Conservation (phyloP, 805 yeast genomes). For the Lipomyces sp. region DNA sequence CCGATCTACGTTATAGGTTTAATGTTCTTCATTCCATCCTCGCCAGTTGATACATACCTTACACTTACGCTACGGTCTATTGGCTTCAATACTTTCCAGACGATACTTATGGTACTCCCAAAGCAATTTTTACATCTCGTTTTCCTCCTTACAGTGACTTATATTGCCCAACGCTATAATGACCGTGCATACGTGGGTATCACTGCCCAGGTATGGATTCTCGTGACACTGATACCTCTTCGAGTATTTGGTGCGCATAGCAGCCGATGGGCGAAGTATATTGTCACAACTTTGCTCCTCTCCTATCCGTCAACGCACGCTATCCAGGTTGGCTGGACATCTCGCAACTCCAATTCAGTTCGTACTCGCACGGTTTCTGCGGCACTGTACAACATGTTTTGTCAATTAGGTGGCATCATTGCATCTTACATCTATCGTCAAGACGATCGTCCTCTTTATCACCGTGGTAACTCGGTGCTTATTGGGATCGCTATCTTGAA, state of each 20-base stretch:
- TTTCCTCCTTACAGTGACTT: conserved; percentile 39
- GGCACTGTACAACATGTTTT: conserved; percentile 66
- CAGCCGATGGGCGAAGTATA: conserved; percentile 37
- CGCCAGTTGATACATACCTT: conserved; percentile 52
- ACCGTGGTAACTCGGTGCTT: conserved; percentile 56
- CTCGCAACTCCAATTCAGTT: conserved; percentile 65
- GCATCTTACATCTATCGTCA: conserved; percentile 61
- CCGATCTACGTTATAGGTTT: conserved; percentile 60
- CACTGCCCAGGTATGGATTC: conserved; percentile 28
- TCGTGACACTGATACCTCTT: conserved; percentile 40
- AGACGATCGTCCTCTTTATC: conserved; percentile 64
- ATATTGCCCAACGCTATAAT: conserved; percentile 17
- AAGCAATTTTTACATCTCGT: conserved; percentile 42
- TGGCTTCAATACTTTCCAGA: conserved; percentile 59
- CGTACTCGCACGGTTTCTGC: conserved; percentile 68
- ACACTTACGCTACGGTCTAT: conserved; percentile 55
- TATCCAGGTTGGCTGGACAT: conserved; percentile 62
- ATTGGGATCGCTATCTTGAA: conserved; percentile 41
- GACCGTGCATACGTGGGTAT: conserved; percentile 25
- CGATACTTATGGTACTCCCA: conserved; percentile 61
- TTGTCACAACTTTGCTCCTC: conserved; percentile 43
- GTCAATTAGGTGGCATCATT: conserved; percentile 61
- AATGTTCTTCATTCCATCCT: conserved; percentile 49
- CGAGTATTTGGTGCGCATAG: conserved; percentile 19
- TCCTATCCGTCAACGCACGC: conserved; percentile 60